Percentiles rank a stretch among this genome's conserved stretches.
These are phyloP conservation scores for Alternaria incomplexa DNA, from an alignment of 2,329 filamentous ascomycete species.

Conservation along the genomic window DNA sequence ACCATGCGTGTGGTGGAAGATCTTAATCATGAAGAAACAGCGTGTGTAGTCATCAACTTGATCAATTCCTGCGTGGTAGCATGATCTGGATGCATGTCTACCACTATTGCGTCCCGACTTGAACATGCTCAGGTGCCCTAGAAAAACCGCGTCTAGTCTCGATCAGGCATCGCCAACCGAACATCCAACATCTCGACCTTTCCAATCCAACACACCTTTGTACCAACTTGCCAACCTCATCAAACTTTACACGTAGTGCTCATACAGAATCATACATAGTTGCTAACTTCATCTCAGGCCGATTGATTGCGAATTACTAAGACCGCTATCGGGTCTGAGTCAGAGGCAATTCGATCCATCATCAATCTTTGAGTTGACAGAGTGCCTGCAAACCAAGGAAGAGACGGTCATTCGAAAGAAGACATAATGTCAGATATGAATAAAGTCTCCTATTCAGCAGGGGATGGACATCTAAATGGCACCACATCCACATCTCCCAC, in stretches of 20 bases:
- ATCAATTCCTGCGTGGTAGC: not conserved
- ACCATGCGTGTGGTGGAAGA: not conserved
- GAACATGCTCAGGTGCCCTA: constrained; percentile 6
- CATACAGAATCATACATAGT: rapidly evolving
- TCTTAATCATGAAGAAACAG: not conserved
- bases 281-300: not conserved
- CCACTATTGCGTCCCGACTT: not conserved
- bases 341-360: not conserved
- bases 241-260: not conserved
- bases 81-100: not conserved
- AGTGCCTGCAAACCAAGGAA: not conserved
- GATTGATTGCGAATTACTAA: not conserved
- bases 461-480: constrained; percentile 5
- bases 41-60: not conserved
- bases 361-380: not conserved
- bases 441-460: constrained; percentile 13
- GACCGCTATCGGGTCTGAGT: not conserved
- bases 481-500: not conserved
- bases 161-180: constrained; percentile 12
- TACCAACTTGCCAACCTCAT: not conserved
- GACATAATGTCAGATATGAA: constrained; percentile 22
- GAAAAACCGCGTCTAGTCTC: constrained; percentile 15
- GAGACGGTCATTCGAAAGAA: not conserved
- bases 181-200: not conserved
- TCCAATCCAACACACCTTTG: not conserved